Base-by-base conservation (phyloP, 345 rosid species). In the Sonneratia alba region DNA sequence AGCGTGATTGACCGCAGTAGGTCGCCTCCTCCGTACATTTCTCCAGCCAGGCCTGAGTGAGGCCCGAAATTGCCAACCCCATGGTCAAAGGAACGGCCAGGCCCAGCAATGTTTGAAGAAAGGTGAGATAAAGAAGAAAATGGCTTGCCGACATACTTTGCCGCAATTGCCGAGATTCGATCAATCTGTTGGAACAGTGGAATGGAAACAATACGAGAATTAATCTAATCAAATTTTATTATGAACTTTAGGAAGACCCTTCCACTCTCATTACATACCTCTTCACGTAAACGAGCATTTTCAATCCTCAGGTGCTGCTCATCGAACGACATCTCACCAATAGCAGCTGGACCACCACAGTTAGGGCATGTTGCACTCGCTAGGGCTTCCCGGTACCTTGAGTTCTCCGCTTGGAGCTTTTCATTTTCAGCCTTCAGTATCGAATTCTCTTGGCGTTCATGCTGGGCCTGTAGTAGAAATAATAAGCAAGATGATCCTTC, bases 291-390 rank as follows among this genome's bases (percentile, higher is more conserved):
- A 66, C 98, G 95, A 36, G 82, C 89, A 66, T 91, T 94, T 75
- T 94, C 98, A 1, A 94, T 90, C 78, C 98, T 88, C 81, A 90
- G 56, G 74, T 94, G 97, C 43, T 94, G 98, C 76, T 94, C 98
- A 24, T 94, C 98, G 66, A 91, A 94, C 7, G 98, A 91, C 96
- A 94, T 88, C 72, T 94, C 98, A 10, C 98, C 98, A 3, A 87
- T 82, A 56, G 95, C 86, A 0, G 95, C 92, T 0, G 91, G 93
- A 19, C 96, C 91, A 0, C 98, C 98, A 66, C 98, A 94, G 77
- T 79, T 94, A 37, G 91, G 93, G 78, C 98, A 94, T n/a, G 96
- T 78, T 27, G 95, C 85, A 55, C 81, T 91, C 66, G 73, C 77
- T 42, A 91, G 81, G 70, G 98, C 96, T 75, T 88, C 97, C 79